A percentile compares a stretch with the other conserved stretches of the same genome.
These are phyloP conservation scores for Albizia julibrissin DNA, from an alignment of 306 rosid species.

Conservation along the genomic window DNA sequence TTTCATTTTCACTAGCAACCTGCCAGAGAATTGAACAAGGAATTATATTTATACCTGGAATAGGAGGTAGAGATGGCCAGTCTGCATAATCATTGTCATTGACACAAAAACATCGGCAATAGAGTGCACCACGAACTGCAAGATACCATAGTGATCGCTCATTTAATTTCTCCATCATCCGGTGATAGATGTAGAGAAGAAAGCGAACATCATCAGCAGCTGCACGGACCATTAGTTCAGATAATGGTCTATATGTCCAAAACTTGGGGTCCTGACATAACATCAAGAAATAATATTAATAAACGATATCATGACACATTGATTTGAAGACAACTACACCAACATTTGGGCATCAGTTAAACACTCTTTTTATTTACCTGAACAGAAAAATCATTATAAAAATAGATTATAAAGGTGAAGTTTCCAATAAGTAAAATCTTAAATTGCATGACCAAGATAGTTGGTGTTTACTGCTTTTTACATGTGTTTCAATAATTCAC, in stretches of 20 bases:
- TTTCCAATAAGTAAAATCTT: conserved; percentile 14
- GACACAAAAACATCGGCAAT: conserved; percentile 91
- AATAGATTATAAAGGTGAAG: conserved; percentile 1
- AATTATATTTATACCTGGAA: conserved; percentile 68
- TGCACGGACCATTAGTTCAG: conserved; percentile 91
- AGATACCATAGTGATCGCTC: conserved; percentile 83
- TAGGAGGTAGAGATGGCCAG: conserved; percentile 85
- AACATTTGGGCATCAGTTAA: conserved; percentile 10
- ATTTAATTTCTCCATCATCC: conserved; percentile 82
- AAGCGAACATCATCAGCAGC: conserved; percentile 99
- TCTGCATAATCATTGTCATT: conserved; percentile 58
- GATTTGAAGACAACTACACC: not conserved
- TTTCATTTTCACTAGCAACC: not conserved
- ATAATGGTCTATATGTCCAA: conserved; percentile 90
- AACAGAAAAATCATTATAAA: conserved; percentile 25
- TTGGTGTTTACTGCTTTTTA: conserved; percentile 12
- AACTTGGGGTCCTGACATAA: conserved; percentile 81
- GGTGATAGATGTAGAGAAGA: conserved; percentile 84
- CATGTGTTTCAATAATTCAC: not conserved
- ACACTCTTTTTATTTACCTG: conserved; percentile 4
- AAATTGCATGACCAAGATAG: conserved; percentile 17
- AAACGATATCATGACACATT: not conserved
- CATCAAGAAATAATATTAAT: conserved; percentile 28
- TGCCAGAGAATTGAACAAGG: conserved; percentile 15
- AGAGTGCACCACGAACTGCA: conserved; percentile 91